Evolutionary conservation across 805 yeast genomes (phyloP).

Genomic region (Yamadazyma akitaensis): DNA sequence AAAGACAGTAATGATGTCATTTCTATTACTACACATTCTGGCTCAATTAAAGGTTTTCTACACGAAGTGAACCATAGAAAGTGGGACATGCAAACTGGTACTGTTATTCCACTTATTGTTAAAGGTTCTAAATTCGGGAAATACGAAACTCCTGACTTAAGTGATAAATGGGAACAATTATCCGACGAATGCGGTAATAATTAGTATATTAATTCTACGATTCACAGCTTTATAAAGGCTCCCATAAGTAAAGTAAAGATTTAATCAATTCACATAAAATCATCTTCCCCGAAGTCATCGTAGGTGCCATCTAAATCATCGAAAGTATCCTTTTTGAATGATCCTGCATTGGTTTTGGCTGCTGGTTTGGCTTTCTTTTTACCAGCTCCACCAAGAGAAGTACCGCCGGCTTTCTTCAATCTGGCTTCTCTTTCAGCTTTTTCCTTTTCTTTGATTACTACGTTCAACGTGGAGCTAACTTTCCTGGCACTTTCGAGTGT

Average conservation of each 20-base stretch:
- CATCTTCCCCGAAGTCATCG: conserved; percentile 73
- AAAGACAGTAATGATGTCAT: conserved; percentile 19
- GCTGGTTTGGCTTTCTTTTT: conserved; percentile 88
- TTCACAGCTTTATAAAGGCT: not conserved
- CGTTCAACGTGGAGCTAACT: conserved; percentile 79
- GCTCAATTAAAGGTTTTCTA: conserved; percentile 25
- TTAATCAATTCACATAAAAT: conserved; percentile 60
- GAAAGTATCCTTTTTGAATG: conserved; percentile 62
- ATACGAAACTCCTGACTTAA: conserved; percentile 10
- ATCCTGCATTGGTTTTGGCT: conserved; percentile 55
- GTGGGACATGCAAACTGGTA: conserved; percentile 24
- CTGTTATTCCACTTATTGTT: conserved; percentile 27
- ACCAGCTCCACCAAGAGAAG: conserved; percentile 90
- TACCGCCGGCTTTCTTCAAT: conserved; percentile 76
- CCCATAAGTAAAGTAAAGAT: not conserved
- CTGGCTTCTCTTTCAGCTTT: conserved; percentile 88
- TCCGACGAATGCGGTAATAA: conserved; percentile 11
- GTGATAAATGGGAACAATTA: conserved; percentile 13
- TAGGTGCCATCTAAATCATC: conserved; percentile 53
- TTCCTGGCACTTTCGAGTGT: conserved; percentile 79
- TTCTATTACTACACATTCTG: conserved; percentile 29
- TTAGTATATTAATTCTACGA: conserved; percentile 2
- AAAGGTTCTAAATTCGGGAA: conserved; percentile 11
- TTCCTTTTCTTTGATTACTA: conserved; percentile 78
- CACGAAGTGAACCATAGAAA: conserved; percentile 23